Conservation (phyloP, 2,329 filamentous ascomycete species). For the Penicillium sp. region DNA sequence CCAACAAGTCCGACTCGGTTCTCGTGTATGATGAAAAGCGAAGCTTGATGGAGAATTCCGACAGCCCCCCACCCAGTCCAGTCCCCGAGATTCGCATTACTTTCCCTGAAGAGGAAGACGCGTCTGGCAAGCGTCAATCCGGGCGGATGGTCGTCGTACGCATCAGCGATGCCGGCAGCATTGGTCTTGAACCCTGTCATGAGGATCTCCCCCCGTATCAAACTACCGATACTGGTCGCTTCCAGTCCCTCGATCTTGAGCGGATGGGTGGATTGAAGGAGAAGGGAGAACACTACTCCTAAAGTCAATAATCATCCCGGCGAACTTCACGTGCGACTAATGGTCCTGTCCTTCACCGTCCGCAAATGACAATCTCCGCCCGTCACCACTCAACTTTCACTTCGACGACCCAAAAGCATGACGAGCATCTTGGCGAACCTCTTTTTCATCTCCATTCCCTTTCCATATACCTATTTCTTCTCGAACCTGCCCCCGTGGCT, state of each 20-base stretch:
- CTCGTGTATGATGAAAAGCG: slow-evolving; percentile 79
- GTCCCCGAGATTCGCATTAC: slow-evolving; percentile 98
- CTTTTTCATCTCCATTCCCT: slow-evolving; percentile 16
- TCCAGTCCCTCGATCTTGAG: slow-evolving; percentile 93
- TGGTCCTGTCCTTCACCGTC: not conserved
- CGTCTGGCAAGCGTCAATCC: slow-evolving; percentile 72
- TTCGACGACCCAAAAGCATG: slow-evolving; percentile 36
- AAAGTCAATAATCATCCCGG: slow-evolving; percentile 10
- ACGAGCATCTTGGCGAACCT: slow-evolving; percentile 34
- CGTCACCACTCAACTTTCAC: slow-evolving; percentile 6
- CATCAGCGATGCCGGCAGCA: slow-evolving; percentile 79
- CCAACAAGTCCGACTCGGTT: slow-evolving; percentile 66
- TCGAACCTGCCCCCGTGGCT: slow-evolving; percentile 22
- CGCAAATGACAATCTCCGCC: not conserved
- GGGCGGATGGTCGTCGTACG: slow-evolving; percentile 89
- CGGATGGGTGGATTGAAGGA: slow-evolving; percentile 93
- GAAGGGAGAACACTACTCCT: slow-evolving; percentile 61
- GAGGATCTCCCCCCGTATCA: slow-evolving; percentile 87
- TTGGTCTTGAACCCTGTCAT: slow-evolving; percentile 82
- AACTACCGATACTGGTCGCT: slow-evolving; percentile 74
- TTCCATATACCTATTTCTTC: slow-evolving; percentile 27
- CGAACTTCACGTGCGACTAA: not conserved
- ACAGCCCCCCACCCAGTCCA: slow-evolving; percentile 74
- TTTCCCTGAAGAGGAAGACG: slow-evolving; percentile 90
- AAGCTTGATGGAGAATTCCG: slow-evolving; percentile 73